Percentiles rank a stretch among this genome's conserved stretches.
Conservation (phyloP, 1,139 yeast genomes). For the Blastobotrys petasosporus region DNA sequence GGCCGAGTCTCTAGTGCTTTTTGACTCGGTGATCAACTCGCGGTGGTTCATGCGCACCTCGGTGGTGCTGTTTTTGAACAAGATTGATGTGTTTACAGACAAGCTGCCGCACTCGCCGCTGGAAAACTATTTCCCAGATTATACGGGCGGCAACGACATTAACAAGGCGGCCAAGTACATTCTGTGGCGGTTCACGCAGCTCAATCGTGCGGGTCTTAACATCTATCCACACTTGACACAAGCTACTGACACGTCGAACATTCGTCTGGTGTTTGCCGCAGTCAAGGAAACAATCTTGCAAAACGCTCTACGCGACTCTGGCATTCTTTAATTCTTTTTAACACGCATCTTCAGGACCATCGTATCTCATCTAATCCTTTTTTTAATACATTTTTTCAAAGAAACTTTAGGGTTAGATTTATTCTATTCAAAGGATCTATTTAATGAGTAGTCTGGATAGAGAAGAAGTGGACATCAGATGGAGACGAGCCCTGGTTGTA, state of each 20-base stretch:
- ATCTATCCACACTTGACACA: constrained; percentile 89
- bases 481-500: too few species aligned
- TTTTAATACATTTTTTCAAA: not conserved
- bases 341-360: too few species aligned
- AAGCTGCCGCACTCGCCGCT: constrained; percentile 77
- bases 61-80: constrained; percentile 77
- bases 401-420: not conserved
- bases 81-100: constrained; percentile 84
- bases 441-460: too few species aligned
- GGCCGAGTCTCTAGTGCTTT: constrained; percentile 77
- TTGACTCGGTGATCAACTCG: constrained; percentile 89
- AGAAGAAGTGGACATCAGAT: too few species aligned
- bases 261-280: constrained; percentile 83
- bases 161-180: constrained; percentile 93
- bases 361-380: too few species aligned
- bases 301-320: constrained; percentile 79
- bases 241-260: constrained; percentile 89
- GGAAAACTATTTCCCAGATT: constrained; percentile 81
- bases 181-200: constrained; percentile 82
- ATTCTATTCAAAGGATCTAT: not conserved
- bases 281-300: constrained; percentile 85
- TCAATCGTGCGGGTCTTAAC: constrained; percentile 74
- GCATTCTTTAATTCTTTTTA: constrained; percentile 43
- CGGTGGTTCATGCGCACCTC: constrained; percentile 89
- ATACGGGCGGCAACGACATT: constrained; percentile 81